These are phyloP conservation scores for Ocimum tenuiflorum DNA, from an alignment of 257 asterid species.

Conservation along the genomic window DNA sequence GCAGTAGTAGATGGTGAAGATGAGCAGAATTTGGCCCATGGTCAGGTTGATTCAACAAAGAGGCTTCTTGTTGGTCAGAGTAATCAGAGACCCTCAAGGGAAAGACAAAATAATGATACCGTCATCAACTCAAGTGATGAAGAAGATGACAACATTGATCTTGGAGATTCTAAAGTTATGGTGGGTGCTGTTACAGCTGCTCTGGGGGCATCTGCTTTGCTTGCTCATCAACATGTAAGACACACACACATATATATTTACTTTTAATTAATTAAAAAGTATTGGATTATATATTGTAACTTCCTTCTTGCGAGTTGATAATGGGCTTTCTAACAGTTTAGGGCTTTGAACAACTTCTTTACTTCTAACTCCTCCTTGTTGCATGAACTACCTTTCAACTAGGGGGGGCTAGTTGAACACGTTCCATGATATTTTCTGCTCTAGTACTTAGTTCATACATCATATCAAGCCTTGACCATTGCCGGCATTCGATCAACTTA, in stretches of 20 bases:
- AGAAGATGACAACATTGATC: conserved; percentile 27
- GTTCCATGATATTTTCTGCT: background rate
- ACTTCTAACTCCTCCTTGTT: background rate
- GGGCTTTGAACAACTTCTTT: background rate
- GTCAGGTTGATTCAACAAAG: conserved; percentile 26
- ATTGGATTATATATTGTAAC: conserved; percentile 10
- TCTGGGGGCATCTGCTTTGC: conserved; percentile 84
- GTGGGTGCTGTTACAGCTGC: conserved; percentile 96
- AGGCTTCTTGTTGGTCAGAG: conserved; percentile 20
- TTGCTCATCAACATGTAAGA: conserved; percentile 60
- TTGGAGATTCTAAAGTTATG: conserved; percentile 40
- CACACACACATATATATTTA: too few relatives aligned
- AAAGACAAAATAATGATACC: conserved; percentile 16
- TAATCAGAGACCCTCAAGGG: conserved; percentile 15
- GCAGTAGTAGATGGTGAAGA: conserved; percentile 35
- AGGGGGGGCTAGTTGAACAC: conserved; percentile 3
- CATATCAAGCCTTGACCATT: background rate
- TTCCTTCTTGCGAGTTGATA: conserved; percentile 15
- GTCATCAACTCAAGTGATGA: conserved; percentile 23
- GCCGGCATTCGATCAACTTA: background rate
- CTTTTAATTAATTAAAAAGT: conserved; percentile 4
- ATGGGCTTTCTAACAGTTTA: conserved; percentile 8
- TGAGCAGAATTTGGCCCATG: conserved; percentile 28
- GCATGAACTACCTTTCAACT: conserved; percentile 12
- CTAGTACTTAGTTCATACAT: background rate